Base-by-base conservation (phyloP, 1,284 basidiomycete species). In the Melanopsichium pennsylvanicum region DNA sequence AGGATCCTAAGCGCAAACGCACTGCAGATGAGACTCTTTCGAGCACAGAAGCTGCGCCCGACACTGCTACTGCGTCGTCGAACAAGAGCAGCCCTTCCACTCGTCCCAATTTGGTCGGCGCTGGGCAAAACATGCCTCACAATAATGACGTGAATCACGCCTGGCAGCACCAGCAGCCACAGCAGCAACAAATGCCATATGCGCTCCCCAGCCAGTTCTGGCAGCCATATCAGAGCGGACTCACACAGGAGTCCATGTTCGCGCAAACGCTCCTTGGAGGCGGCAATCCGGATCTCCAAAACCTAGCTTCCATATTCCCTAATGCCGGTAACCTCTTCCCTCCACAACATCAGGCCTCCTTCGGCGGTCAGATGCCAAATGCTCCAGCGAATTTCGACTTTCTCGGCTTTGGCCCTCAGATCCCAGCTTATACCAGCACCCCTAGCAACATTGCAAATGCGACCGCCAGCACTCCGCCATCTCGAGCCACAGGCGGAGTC, bases 261-360 rank as follows among this genome's bases (percentile, higher is more conserved):
- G 47, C 60, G 6, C 66, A 69, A 23, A 69, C 55, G 15, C 51
- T 69, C 5, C 41, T 69, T 3, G 66, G 59, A 25, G 59, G 62
- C 16, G 41, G 46, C 35, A 54, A 44, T 38, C 12, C 37, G 6
- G 45, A 52, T 18, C 21, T 63, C 10, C 38, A 43, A 37, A 57
- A 18, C n/a, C 25, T 63, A 2, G 52, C 39, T 18, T 42, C 52
- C 15, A 35, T 64, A 12, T 57, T 63, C n/a, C 31, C 48, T n/a
- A 23, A 36, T 18, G 41, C 29, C 18, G 35, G 39, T 13, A 57
- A 25, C 25, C 26, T 44, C 16, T 57, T 63, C 11, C 21, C 60
- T 4, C 34, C 27, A 6, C 34, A 47, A 9, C 35, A 51, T 10
- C 22, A 46, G 13, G 34, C n/a, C 4, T 8, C 48, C 5, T 63